phyloP scores from a whole-genome alignment of 345 rosid genomes.

The Gossypium thurberi region DNA sequence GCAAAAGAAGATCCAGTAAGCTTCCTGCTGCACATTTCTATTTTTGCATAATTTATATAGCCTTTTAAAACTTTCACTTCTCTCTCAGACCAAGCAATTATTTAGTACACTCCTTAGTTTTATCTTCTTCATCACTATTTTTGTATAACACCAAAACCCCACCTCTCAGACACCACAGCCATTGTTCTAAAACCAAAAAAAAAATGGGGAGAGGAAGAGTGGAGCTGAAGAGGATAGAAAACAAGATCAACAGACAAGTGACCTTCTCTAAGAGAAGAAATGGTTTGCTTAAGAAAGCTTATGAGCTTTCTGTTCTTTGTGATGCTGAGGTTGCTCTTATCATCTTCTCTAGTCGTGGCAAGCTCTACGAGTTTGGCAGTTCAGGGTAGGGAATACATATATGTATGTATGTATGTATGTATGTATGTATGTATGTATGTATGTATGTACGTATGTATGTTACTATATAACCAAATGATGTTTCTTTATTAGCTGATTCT shows the following conservation, averaged over 20 bases:
- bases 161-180: background rate
- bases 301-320: constrained; percentile 77
- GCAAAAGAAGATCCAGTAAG: constrained; percentile 25
- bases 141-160: constrained; percentile 14
- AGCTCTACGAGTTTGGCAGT: constrained; percentile 76
- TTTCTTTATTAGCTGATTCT: background rate
- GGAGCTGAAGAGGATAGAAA: constrained; percentile 84
- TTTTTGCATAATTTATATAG: constrained; percentile 11
- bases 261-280: constrained; percentile 81
- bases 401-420: background rate
- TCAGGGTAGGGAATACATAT: constrained; percentile 34
- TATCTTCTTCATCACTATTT: constrained; percentile 18
- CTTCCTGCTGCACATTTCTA: constrained; percentile 16
- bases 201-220: constrained; percentile 91
- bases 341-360: constrained; percentile 83
- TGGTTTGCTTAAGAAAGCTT: constrained; percentile 76
- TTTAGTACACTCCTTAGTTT: background rate
- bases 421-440: background rate
- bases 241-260: constrained; percentile 80
- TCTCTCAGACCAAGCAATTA: constrained; percentile 15
- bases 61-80: constrained; percentile 21
- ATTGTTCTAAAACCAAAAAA: constrained; percentile 4
- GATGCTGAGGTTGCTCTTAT: constrained; percentile 84
- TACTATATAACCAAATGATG: background rate
- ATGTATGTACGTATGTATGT: background rate